Evolutionary conservation across 106 monocot genomes (phyloP).

Genomic region (Dendrobium nobile): DNA sequence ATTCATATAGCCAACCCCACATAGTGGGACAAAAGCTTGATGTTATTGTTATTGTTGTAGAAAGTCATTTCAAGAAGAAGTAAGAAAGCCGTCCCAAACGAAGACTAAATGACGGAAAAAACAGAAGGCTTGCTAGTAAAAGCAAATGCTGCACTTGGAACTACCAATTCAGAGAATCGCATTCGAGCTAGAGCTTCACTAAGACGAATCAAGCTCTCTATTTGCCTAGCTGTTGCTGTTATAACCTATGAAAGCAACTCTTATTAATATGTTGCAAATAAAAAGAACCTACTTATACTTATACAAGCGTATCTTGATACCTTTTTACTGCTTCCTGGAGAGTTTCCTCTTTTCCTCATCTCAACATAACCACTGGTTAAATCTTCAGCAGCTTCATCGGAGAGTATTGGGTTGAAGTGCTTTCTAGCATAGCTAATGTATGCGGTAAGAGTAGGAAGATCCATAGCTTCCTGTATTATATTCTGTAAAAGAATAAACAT

Average conservation of each 20-base stretch:
- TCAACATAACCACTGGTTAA: conserved; percentile 82
- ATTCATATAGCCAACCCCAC: too few species aligned
- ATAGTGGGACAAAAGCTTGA: too few species aligned
- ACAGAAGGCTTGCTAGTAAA: neutral
- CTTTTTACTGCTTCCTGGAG: conserved; percentile 97
- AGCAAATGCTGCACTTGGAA: neutral
- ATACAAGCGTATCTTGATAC: conserved; percentile 15
- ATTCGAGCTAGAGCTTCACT: conserved; percentile 93
- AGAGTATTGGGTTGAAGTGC: conserved; percentile 75
- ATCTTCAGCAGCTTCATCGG: conserved; percentile 96
- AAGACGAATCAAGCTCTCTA: conserved; percentile 95
- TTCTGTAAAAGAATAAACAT: conserved; percentile 34
- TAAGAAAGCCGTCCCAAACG: too few species aligned
- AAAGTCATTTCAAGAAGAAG: too few species aligned
- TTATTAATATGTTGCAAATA: neutral
- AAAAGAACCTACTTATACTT: neutral
- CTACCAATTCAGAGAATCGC: conserved; percentile 82
- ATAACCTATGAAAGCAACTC: conserved; percentile 47
- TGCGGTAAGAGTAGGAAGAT: conserved; percentile 61
- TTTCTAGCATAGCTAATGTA: conserved; percentile 97
- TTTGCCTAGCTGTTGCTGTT: conserved; percentile 94
- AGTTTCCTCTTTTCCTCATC: conserved; percentile 89
- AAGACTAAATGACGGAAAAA: neutral
- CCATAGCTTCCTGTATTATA: conserved; percentile 66
- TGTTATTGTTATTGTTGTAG: too few species aligned